Base-by-base conservation (phyloP, 2,329 filamentous ascomycete species). In the Colletotrichum sp. region DNA sequence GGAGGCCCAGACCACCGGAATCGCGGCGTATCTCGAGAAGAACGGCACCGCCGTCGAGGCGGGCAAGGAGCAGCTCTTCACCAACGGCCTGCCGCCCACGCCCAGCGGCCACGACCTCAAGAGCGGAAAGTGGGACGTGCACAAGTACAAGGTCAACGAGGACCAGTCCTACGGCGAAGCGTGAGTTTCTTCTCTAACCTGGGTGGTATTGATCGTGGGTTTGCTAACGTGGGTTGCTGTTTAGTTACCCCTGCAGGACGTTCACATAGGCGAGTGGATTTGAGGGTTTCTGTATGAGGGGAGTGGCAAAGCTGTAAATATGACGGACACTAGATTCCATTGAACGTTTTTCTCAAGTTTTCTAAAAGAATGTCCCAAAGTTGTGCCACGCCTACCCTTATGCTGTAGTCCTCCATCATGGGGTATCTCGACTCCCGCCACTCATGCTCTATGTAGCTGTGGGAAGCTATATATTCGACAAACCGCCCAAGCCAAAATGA, bases 81-180 rank as follows among this genome's bases (percentile, higher is more conserved):
- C 94, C 60, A 89, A 94, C 81, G 96, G 96, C 2, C 85, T 99
- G 85, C 97, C 97, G 73, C 97, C 97, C n/a, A 86, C 94, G 81
- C 97, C 96, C 18, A 93, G 92, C 81, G 93, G 95, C n/a, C 86
- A 93, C 84, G 91, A 88, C 79, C 80, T 89, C 75, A 84, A 85
- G 79, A 84, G 85, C 63, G 89, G 89, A 59, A 83, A 88, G 77
- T 92, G 92, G 87, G 89, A 92, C 82, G 92, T 93, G 82, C 92
- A 96, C 84, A 92, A 93, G 85, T 92, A 98, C 81, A 86, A 86
- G 78, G 82, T 95, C 81, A 86, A 88, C 39, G 86, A 88, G 81
- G 93, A 96, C 82, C 90, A 94, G 82, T 90, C 93, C 75, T 98
- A 98, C 85, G 87, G 90, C 39, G 89, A 90, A 67, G 84, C 88